A percentile compares a stretch with the other conserved stretches of the same genome.
These are phyloP conservation scores for Yarrowia sp. DNA, from an alignment of 805 yeast genomes.

Conservation along the genomic window DNA sequence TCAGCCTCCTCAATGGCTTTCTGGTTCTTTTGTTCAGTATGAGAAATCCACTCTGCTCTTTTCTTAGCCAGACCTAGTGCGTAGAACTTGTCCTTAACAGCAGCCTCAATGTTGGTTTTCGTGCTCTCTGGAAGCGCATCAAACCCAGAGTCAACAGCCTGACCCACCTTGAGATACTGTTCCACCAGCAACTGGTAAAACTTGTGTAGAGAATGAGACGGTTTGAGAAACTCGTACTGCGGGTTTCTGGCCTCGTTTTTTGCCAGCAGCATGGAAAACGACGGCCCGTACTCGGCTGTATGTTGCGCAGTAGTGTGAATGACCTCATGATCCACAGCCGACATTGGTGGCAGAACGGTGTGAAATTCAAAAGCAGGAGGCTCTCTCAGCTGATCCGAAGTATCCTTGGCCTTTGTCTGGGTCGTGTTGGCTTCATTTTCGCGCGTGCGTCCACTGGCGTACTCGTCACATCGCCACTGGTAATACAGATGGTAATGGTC, in stretches of 20 bases:
- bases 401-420: neutral
- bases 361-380: constrained; percentile 40
- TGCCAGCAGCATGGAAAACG: constrained; percentile 44
- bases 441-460: constrained; percentile 29
- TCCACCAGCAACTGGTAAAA: constrained; percentile 50
- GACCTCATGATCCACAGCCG: constrained; percentile 63
- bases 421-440: neutral
- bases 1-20: constrained; percentile 42
- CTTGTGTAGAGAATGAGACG: constrained; percentile 57
- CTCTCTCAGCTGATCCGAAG: constrained; percentile 29
- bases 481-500: constrained; percentile 63
- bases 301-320: constrained; percentile 71
- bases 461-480: constrained; percentile 45
- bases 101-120: constrained; percentile 34
- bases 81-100: constrained; percentile 37
- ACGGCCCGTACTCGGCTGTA: constrained; percentile 58
- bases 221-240: constrained; percentile 67
- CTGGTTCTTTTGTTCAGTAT: constrained; percentile 41
- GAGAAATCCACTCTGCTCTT: constrained; percentile 55
- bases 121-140: constrained; percentile 27
- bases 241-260: constrained; percentile 39
- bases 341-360: constrained; percentile 43
- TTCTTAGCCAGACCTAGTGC: constrained; percentile 49
- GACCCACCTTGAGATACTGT: constrained; percentile 53
- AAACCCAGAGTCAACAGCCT: constrained; percentile 32